These are phyloP conservation scores for Helianthus annuus DNA, from an alignment of 129 eudicot species.

Conservation along the genomic window DNA sequence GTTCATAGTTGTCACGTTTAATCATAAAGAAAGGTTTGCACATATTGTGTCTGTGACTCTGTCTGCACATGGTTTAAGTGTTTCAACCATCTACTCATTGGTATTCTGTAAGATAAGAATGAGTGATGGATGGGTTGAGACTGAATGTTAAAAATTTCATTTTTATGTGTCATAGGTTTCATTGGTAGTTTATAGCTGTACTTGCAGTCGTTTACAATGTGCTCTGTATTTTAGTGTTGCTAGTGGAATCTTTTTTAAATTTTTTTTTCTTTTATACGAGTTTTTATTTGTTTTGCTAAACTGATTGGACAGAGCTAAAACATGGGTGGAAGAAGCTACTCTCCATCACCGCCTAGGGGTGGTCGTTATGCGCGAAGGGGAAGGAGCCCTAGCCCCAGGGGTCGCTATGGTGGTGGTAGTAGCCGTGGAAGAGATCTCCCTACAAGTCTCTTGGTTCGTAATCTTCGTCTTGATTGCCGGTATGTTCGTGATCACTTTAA, in stretches of 20 bases:
- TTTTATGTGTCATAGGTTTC: not conserved
- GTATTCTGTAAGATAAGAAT: not conserved
- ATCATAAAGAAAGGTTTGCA: not conserved
- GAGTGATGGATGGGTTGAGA: not conserved
- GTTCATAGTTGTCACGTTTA: not conserved
- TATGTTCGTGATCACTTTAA: slow-evolving; percentile 10
- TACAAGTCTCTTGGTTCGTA: slow-evolving; percentile 82
- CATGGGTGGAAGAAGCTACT: slow-evolving; percentile 86
- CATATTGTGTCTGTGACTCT: not conserved
- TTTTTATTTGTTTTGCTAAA: slow-evolving; percentile 2
- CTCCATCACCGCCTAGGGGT: slow-evolving; percentile 86
- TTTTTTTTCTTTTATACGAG: not conserved
- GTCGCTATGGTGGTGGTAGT: slow-evolving; percentile 36
- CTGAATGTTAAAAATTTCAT: not conserved
- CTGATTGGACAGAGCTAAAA: slow-evolving; percentile 14
- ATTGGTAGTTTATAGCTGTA: not conserved
- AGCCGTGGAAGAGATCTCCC: slow-evolving; percentile 63
- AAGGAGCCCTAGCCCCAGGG: slow-evolving; percentile 87
- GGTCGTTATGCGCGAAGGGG: slow-evolving; percentile 65
- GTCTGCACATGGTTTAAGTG: not conserved
- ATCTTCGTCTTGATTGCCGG: slow-evolving; percentile 95
- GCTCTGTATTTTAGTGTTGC: not conserved
- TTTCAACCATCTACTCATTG: not conserved
- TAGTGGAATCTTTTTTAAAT: not conserved
- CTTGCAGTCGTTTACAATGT: not conserved